phyloP scores from a whole-genome alignment of 2,329 filamentous ascomycete species.

The Sporothrix luriei region DNA sequence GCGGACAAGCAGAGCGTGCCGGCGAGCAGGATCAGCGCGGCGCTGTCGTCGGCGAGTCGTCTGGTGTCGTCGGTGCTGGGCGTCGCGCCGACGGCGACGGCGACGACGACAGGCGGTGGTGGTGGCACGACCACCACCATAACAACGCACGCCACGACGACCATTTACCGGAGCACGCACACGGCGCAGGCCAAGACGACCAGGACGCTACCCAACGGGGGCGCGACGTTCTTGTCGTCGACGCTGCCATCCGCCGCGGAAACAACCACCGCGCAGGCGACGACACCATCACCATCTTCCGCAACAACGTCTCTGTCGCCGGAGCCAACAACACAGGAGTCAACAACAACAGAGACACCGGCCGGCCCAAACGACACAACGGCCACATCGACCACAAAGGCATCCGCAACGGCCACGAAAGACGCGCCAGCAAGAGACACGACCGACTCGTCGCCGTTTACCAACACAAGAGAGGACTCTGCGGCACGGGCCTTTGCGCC shows the following conservation, averaged over 20 bases:
- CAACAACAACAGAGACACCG: not conserved
- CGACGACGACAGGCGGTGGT: conserved; percentile 16
- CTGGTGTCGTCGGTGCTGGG: conserved; percentile 27
- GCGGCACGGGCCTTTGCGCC: not conserved
- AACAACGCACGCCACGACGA: conserved; percentile 10
- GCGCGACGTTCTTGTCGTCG: not conserved
- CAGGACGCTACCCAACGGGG: conserved; percentile 5
- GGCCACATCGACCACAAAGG: conserved; percentile 14
- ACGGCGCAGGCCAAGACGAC: conserved; percentile 18
- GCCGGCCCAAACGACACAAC: not conserved
- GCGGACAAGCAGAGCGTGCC: conserved; percentile 27
- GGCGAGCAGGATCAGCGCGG: conserved; percentile 26
- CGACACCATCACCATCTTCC: not conserved
- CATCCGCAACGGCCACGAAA: conserved; percentile 2
- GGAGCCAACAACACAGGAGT: not conserved
- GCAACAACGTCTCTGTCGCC: not conserved
- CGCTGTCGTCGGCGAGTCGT: conserved; percentile 32
- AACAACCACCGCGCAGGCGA: not conserved
- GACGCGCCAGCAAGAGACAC: conserved; percentile 31
- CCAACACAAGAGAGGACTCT: conserved; percentile 30
- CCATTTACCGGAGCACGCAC: conserved; percentile 15
- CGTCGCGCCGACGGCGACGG: not conserved
- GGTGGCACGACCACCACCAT: not conserved
- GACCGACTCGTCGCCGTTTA: conserved; percentile 35
- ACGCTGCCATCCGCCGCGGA: not conserved